Conservation (phyloP, 257 asterid genomes). For the Lavandula angustifolia region DNA sequence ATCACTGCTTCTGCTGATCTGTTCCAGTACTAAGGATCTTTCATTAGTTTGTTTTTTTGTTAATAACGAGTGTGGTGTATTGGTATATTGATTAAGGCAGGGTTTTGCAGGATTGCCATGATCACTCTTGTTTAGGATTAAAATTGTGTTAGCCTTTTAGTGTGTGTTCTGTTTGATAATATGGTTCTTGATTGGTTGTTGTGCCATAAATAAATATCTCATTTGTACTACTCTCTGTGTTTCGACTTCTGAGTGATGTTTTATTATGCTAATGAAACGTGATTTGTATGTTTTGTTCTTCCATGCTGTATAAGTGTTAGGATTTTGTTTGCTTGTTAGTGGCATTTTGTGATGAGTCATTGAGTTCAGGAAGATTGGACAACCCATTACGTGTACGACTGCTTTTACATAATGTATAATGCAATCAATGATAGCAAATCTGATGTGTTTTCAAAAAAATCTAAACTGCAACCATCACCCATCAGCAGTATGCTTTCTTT, state of each 20-base stretch:
- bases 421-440: too few relatives aligned
- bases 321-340: too few relatives aligned
- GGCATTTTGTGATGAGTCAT: too few relatives aligned
- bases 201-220: conserved; percentile 26
- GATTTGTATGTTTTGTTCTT: background rate
- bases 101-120: conserved; percentile 28
- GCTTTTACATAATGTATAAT: too few relatives aligned
- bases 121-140: conserved; percentile 10
- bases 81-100: conserved; percentile 4
- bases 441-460: too few relatives aligned
- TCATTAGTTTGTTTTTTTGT: background rate
- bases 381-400: too few relatives aligned
- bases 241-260: background rate
- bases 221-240: background rate
- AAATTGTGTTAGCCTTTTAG: conserved; percentile 12
- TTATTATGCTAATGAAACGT: background rate
- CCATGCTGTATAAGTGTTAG: too few relatives aligned
- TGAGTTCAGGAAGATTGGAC: too few relatives aligned
- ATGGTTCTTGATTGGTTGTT: conserved; percentile 32
- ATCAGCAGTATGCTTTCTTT: too few relatives aligned
- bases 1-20: conserved; percentile 57
- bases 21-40: conserved; percentile 44
- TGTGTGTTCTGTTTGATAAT: conserved; percentile 7
- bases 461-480: too few relatives aligned
- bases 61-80: conserved; percentile 11